Percentiles rank a stretch among this genome's conserved stretches.
Conservation (phyloP, 768 basidiomycete genomes). For the Ramaria sp. region DNA sequence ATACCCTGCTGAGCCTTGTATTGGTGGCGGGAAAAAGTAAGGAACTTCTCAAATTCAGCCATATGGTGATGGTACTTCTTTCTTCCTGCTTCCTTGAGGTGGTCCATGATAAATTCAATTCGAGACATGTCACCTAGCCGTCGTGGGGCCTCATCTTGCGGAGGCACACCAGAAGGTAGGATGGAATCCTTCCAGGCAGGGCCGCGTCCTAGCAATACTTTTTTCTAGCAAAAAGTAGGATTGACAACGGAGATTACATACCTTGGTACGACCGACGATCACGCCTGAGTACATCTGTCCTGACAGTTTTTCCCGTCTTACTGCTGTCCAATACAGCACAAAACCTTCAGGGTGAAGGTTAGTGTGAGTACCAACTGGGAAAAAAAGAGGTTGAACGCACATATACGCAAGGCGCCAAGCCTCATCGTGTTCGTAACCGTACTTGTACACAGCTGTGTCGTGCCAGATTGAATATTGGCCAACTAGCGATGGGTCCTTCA, state of each 20-base stretch:
- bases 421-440: constrained; percentile 38
- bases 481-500: constrained; percentile 34
- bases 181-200: constrained; percentile 20
- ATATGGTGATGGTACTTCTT: constrained; percentile 6
- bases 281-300: constrained; percentile 18
- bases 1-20: constrained; percentile 1
- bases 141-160: background rate
- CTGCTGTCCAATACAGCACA: constrained; percentile 45
- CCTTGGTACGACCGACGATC: constrained; percentile 20
- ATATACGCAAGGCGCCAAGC: constrained; percentile 47
- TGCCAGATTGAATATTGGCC: constrained; percentile 44
- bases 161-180: background rate
- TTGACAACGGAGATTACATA: background rate
- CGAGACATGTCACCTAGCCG: background rate
- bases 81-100: constrained; percentile 10
- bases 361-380: constrained; percentile 1
- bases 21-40: background rate
- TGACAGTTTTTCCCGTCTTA: constrained; percentile 46
- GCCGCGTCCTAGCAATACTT: constrained; percentile 9
- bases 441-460: constrained; percentile 39
- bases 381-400: constrained; percentile 24
- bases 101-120: constrained; percentile 22
- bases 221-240: background rate
- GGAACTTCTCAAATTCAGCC: constrained; percentile 9
- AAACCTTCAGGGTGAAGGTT: constrained; percentile 25